Evolutionary conservation across 2,329 filamentous ascomycete species (phyloP), one percentile per base, ranked within the genome.

Genomic region (Clarireedia sp.): DNA sequence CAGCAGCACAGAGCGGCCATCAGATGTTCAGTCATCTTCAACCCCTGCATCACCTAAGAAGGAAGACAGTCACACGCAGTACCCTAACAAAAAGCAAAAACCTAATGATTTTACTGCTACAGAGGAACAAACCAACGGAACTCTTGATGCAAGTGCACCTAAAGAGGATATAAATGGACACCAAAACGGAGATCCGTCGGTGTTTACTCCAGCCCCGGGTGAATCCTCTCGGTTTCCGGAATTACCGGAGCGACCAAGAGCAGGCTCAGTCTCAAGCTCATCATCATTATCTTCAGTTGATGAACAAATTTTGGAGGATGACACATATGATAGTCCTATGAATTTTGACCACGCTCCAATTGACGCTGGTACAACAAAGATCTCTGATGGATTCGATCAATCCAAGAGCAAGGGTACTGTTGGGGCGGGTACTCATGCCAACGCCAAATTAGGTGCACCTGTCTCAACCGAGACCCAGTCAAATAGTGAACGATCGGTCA

Each of bases 261-360:
- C 61, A 8, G 47, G 54, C 16, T 69, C 67, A 17, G 54, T 65
- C 10, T 69, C 69, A 7, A 71, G 65, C 56, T 63, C 61, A 14
- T 73, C 71, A n/a, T 71, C 64, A 19, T 60, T 73, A 37, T 70
- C 70, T 21, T 72, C 70, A 4, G 59, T 72, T 12, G 66, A 69
- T 50, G 66, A 67, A 48, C 51, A 64, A 6, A 54, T 67, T 10
- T 52, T 67, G 21, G 59, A 54, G 8, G 60, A 59, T 43, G 55
- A 52, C 41, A 37, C 50, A 16, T 55, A 51, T 14, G 23, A 23
- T 52, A 49, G 38, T 29, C 52, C 52, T 50, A 55, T 55, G 37
- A 48, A 55, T 44, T 36, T 55, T 45, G 52, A 55, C 52, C 52
- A 55, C 46, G 46, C 46, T 55, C 46, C 14, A 26, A 55, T 40